Percentiles rank a stretch among this genome's conserved stretches.
Evolutionary conservation across 352 stramenopile genomes (phyloP).

Genomic region (Sclerospora graminicola): DNA sequence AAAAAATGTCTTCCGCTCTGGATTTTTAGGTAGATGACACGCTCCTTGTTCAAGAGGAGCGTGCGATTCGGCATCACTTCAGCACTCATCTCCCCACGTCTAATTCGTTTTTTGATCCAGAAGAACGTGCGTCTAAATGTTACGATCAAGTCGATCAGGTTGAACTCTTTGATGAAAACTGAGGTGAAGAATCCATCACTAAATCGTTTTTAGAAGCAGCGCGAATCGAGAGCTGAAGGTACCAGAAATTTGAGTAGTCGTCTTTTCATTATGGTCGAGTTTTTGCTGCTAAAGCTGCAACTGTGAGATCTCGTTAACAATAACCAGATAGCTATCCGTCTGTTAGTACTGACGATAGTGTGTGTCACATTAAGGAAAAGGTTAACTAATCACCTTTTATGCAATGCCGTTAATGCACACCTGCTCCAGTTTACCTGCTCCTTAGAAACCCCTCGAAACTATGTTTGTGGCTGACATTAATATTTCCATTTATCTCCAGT

Average conservation of each 20-base stretch:
- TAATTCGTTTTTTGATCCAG: conserved; percentile 14
- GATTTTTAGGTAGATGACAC: conserved; percentile 50
- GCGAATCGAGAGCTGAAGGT: background rate
- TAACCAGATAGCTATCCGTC: conserved; percentile 9
- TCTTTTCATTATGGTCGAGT: conserved; percentile 2
- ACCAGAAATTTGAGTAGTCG: conserved; percentile 5
- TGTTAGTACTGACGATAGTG: too few relatives aligned
- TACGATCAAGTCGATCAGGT: background rate
- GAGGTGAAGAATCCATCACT: background rate
- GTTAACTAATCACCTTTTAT: too few relatives aligned
- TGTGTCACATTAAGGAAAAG: too few relatives aligned
- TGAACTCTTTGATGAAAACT: background rate
- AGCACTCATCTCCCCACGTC: conserved; percentile 63
- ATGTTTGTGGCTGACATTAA: too few relatives aligned
- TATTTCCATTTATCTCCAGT: too few relatives aligned
- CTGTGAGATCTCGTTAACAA: background rate
- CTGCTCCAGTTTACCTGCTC: too few relatives aligned
- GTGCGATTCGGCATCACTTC: conserved; percentile 69
- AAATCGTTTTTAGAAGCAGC: conserved; percentile 7
- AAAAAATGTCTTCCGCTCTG: conserved; percentile 43
- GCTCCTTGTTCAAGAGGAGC: conserved; percentile 41
- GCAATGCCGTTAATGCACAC: too few relatives aligned
- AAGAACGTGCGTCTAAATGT: background rate
- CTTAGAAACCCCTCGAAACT: too few relatives aligned
- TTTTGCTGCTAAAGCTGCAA: conserved; percentile 2